Evolutionary conservation across 139 green algal genomes (phyloP).

Genomic region (Pleodorina starrii): DNA sequence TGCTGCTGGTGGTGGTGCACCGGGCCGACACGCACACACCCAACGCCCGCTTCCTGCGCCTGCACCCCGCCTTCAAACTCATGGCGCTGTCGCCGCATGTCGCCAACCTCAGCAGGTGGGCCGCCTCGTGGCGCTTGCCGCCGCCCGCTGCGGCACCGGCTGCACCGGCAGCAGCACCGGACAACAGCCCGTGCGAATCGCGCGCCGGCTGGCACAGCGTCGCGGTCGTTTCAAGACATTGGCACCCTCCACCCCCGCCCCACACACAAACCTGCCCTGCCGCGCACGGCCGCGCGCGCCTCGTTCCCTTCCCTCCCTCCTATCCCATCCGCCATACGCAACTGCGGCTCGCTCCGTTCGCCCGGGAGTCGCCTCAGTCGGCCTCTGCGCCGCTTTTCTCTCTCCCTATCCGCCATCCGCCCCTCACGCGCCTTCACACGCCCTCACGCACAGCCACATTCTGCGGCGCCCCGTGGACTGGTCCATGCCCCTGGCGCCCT

Average conservation of each 20-base stretch:
- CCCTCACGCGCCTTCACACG: neutral
- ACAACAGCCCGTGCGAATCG: neutral
- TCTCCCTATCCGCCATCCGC: neutral
- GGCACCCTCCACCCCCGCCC: neutral
- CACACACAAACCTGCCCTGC: neutral
- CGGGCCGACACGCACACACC: constrained; percentile 35
- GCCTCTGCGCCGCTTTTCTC: neutral
- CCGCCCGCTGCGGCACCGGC: too few species aligned
- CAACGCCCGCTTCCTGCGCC: constrained; percentile 19
- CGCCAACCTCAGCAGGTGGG: constrained; percentile 45
- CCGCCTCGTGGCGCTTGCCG: too few species aligned
- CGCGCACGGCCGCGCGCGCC: too few species aligned
- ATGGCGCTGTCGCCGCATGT: constrained; percentile 47
- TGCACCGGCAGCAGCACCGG: too few species aligned
- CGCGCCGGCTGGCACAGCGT: neutral
- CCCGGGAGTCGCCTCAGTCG: neutral
- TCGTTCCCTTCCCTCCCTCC: neutral
- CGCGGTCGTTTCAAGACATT: neutral
- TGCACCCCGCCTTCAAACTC: neutral
- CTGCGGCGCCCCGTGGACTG: constrained; percentile 31
- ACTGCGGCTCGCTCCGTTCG: neutral
- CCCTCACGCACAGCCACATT: constrained; percentile 1
- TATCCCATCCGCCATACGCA: neutral
- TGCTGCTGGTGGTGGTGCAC: constrained; percentile 46
- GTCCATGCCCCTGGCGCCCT: constrained; percentile 38